Evolutionary conservation across 2,329 filamentous ascomycete species (phyloP), one percentile per base, ranked within the genome.

Genomic region (Cercospora berteroae): DNA sequence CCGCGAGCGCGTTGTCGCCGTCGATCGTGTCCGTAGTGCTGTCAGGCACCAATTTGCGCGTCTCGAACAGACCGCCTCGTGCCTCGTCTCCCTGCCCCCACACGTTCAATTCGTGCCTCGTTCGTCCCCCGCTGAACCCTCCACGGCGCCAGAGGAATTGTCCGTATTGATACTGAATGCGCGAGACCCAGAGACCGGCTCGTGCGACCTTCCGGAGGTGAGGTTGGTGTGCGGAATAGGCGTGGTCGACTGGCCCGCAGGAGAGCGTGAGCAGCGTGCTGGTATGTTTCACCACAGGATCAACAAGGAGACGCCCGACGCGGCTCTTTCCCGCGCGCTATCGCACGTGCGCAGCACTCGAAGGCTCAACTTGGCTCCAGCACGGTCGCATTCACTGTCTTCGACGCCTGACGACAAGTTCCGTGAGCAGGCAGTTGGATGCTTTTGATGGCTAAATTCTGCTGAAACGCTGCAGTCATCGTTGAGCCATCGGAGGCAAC

Each of bases 231-330:
- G 25, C 33, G 60, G n/a, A 27, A 31, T n/a, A 27, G 29, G 20
- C 6, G 44, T 55, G 29, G 44, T 56, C 16, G 48, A 39, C 60
- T 62, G 42, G 39, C 27, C 39, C 23, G 60, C 60, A 63, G 44
- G 58, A 44, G 60, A 23, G 42, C 27, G 29, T 31, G 60, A 62
- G 60, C 29, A 44, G 27, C 60, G 44, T 42, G 29, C 27, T 33
- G 23, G 36, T 48, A 62, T 58, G 55, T 58, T 58, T 58, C 29
- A 58, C 55, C 55, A 58, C 27, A 58, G 55, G 42, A 61, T 61
- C 39, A 61, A 61, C 59, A 61, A 58, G 59, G 59, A 50, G 59
- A 61, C 42, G 39, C 59, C 55, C 55, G 55, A 57, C 55, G 55
- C n/a, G 55, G 55, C 29, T 23, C 29, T 23, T 58, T 58, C 55